Evolutionary conservation across 208 protist genomes (phyloP).

Genomic region (Trypanosoma grayi): DNA sequence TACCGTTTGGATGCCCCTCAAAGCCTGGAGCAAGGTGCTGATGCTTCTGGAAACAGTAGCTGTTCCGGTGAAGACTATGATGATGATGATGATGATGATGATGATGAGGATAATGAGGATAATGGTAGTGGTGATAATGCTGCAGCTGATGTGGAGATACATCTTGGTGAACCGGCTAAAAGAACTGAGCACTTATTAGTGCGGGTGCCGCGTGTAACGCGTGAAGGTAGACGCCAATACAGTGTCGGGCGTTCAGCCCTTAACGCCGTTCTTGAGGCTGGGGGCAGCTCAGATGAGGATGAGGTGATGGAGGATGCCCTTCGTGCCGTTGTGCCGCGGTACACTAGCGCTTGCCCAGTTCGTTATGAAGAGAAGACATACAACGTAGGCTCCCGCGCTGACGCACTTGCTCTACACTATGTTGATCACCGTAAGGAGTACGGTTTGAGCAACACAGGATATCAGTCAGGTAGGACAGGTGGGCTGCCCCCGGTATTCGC

Average conservation of each 20-base stretch:
- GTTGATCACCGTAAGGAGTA: conserved; percentile 67
- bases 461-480: not conserved
- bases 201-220: conserved; percentile 28
- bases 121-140: not conserved
- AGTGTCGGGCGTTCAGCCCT: conserved; percentile 59
- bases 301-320: conserved; percentile 79
- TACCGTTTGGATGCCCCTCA: conserved; percentile 44
- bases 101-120: conserved; percentile 16
- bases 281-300: conserved; percentile 57
- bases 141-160: not conserved
- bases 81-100: conserved; percentile 25
- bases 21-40: conserved; percentile 4
- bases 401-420: conserved; percentile 58
- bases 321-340: conserved; percentile 69
- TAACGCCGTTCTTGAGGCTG: conserved; percentile 24
- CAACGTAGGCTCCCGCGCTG: conserved; percentile 64
- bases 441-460: conserved; percentile 40
- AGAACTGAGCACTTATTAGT: conserved; percentile 10
- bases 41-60: conserved; percentile 9
- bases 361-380: conserved; percentile 79
- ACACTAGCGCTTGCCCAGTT: conserved; percentile 47
- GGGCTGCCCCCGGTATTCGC: conserved; percentile 13
- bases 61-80: conserved; percentile 7
- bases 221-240: conserved; percentile 75
- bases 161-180: conserved; percentile 1